A percentile compares a stretch with the other conserved stretches of the same genome.
Conservation (phyloP, 495 filamentous ascomycete genomes). For the Aspergillus cristatus region DNA sequence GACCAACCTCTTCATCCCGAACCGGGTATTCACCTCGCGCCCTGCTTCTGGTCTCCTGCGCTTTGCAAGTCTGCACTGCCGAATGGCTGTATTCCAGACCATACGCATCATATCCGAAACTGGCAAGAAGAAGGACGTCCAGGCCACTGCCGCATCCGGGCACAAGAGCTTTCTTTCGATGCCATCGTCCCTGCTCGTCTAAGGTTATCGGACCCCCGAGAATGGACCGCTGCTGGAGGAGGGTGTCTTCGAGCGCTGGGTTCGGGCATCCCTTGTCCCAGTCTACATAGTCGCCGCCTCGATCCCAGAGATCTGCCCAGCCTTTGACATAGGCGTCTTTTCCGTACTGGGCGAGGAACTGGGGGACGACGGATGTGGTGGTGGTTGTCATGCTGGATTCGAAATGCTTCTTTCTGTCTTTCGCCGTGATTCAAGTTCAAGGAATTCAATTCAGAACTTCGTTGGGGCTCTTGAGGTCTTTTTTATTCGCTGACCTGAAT, state of each 20-base stretch:
- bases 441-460: too few species aligned
- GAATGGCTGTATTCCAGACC: conserved; percentile 58
- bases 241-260: conserved; percentile 55
- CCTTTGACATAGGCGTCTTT: conserved; percentile 25
- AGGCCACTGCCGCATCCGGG: conserved; percentile 71
- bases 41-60: conserved; percentile 29
- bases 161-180: conserved; percentile 45
- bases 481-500: too few species aligned
- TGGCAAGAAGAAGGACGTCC: conserved; percentile 61
- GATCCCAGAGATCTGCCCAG: conserved; percentile 59
- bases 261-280: conserved; percentile 62
- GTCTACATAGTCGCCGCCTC: conserved; percentile 49
- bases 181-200: conserved; percentile 11
- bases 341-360: conserved; percentile 15
- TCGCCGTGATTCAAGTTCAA: too few species aligned
- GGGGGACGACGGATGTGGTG: too few species aligned
- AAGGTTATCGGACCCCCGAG: conserved; percentile 31
- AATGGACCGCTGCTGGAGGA: conserved; percentile 37
- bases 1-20: conserved; percentile 32
- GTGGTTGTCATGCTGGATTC: too few species aligned
- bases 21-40: conserved; percentile 37
- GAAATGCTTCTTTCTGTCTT: too few species aligned
- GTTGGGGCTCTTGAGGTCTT: too few species aligned
- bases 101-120: conserved; percentile 62
- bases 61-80: conserved; percentile 47